These are phyloP conservation scores for Pseudomicrostroma phylloplanum DNA, from an alignment of 1,284 basidiomycete species.

Conservation along the genomic window DNA sequence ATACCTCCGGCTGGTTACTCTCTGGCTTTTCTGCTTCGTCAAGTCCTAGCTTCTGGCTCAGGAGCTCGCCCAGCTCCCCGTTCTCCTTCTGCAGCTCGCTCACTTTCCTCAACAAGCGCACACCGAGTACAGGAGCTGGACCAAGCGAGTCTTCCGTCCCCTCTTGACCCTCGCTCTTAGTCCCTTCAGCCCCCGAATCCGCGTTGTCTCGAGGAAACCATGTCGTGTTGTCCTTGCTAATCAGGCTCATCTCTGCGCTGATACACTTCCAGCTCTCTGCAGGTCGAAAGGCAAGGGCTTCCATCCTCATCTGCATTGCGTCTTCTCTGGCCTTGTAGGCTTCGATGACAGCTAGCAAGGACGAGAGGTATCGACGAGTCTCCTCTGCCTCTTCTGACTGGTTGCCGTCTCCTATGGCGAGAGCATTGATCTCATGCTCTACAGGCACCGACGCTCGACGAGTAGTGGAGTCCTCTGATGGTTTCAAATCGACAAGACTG, in stretches of 20 bases:
- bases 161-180: background rate
- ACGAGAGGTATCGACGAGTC: background rate
- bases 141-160: background rate
- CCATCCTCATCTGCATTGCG: conserved; percentile 2
- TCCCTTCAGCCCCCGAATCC: background rate
- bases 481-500: background rate
- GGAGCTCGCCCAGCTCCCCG: background rate
- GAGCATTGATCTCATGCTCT: background rate
- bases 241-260: background rate
- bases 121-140: conserved; percentile 23
- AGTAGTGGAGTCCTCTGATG: background rate
- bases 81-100: conserved; percentile 28
- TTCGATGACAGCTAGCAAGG: background rate
- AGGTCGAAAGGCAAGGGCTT: background rate
- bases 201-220: background rate
- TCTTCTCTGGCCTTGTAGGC: background rate
- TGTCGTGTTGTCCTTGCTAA: background rate
- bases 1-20: background rate
- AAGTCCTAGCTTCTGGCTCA: background rate
- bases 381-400: background rate
- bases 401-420: background rate
- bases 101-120: conserved; percentile 21
- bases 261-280: background rate
- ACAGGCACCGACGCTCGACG: background rate
- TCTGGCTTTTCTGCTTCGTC: background rate